Percentiles rank a stretch among this genome's conserved stretches.
phyloP scores from a whole-genome alignment of 2,329 filamentous ascomycete genomes.

The Lachnellula occidentalis region DNA sequence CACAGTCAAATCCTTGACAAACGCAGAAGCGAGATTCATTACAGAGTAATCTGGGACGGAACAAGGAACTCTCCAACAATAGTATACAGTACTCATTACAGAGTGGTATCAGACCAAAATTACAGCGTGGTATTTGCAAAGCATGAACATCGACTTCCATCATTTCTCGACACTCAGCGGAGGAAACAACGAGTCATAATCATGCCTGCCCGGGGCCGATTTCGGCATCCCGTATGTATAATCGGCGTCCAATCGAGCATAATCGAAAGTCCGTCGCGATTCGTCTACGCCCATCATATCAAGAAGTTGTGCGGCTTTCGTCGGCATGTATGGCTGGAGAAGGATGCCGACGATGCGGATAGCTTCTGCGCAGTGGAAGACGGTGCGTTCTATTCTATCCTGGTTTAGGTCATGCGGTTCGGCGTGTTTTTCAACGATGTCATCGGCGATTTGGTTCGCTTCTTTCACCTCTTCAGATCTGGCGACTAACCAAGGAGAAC shows the following conservation, averaged over 20 bases:
- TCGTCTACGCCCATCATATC: constrained; percentile 69
- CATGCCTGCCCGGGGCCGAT: constrained; percentile 32
- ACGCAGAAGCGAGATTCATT: no score
- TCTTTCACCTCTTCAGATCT: no score
- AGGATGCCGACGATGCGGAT: constrained; percentile 77
- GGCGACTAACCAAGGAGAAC: no score
- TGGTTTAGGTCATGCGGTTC: constrained; percentile 25
- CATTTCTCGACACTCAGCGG: constrained; percentile 40
- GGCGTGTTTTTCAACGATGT: not conserved
- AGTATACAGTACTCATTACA: no score
- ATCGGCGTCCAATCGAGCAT: constrained; percentile 61
- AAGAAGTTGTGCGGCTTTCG: constrained; percentile 65
- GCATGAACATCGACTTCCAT: constrained; percentile 5
- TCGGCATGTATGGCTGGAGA: constrained; percentile 86
- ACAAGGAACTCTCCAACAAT: no score
- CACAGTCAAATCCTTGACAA: no score
- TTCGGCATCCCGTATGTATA: constrained; percentile 54
- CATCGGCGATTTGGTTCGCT: no score
- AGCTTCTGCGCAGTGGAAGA: constrained; percentile 71
- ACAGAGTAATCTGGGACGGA: no score
- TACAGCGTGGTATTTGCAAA: no score
- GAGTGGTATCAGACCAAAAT: no score
- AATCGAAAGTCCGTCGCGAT: constrained; percentile 55
- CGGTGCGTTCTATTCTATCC: constrained; percentile 46
- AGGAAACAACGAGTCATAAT: constrained; percentile 47